Conservation (phyloP, 2,329 filamentous ascomycete species). For the Cladorrhinum sp. region DNA sequence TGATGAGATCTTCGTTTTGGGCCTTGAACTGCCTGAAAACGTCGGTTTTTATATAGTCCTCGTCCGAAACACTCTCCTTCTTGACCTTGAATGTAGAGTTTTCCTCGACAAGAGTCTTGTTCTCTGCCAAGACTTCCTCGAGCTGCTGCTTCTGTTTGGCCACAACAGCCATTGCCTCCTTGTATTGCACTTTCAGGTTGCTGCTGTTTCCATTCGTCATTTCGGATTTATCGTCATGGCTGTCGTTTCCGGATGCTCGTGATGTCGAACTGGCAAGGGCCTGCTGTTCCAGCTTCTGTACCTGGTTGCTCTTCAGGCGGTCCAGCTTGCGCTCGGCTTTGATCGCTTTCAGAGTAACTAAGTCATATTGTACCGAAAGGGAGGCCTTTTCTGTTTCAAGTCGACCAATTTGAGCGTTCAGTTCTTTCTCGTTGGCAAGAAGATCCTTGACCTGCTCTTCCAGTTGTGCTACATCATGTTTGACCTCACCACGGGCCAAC, state of each 20-base stretch:
- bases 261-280: constrained; percentile 67
- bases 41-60: constrained; percentile 90
- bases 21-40: constrained; percentile 88
- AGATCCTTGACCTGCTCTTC: constrained; percentile 73
- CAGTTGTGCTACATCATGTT: constrained; percentile 68
- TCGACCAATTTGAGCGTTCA: constrained; percentile 71
- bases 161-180: constrained; percentile 72
- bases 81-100: constrained; percentile 69
- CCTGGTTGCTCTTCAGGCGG: constrained; percentile 80
- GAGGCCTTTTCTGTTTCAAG: constrained; percentile 77
- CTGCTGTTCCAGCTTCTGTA: constrained; percentile 88
- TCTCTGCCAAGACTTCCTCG: constrained; percentile 73
- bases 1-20: constrained; percentile 90
- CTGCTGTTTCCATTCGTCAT: constrained; percentile 48
- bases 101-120: constrained; percentile 71
- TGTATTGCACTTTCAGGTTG: constrained; percentile 71
- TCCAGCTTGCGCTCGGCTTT: constrained; percentile 95
- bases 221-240: constrained; percentile 45
- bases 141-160: constrained; percentile 87
- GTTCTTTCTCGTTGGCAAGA: constrained; percentile 78
- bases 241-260: constrained; percentile 44
- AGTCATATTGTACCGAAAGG: constrained; percentile 81
- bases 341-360: constrained; percentile 85
- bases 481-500: constrained; percentile 49
- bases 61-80: constrained; percentile 74